These are phyloP conservation scores for Echinochloa phyllopogon DNA, from an alignment of 176 grass and related monocot genomes.

Conservation along the genomic window DNA sequence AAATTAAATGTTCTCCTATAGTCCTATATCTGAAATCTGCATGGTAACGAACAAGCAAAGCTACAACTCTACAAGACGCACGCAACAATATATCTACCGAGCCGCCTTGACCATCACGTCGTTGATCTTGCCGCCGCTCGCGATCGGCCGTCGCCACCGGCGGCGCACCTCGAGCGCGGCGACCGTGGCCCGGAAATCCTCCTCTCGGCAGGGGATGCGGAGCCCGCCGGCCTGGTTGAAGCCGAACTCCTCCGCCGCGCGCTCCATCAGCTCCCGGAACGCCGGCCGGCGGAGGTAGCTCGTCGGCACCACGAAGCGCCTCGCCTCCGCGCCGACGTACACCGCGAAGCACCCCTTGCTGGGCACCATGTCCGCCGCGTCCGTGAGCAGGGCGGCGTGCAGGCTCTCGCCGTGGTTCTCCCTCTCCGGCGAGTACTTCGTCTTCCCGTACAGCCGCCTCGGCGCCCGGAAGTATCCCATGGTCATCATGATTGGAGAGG, in stretches of 20 bases:
- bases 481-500: background rate
- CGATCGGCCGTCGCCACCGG: background rate
- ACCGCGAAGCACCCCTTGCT: conserved; percentile 58
- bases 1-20: background rate
- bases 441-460: background rate
- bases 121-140: background rate
- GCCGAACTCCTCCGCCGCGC: conserved; percentile 61
- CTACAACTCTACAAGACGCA: background rate
- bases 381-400: background rate
- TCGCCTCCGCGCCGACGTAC: conserved; percentile 53
- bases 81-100: background rate
- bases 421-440: background rate
- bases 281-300: conserved; percentile 44
- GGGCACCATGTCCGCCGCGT: conserved; percentile 5
- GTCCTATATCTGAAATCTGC: background rate
- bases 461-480: conserved; percentile 6
- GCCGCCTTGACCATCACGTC: background rate
- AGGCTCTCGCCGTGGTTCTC: background rate
- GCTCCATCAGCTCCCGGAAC: conserved; percentile 55
- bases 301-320: conserved; percentile 58
- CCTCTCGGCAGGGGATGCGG: conserved; percentile 52
- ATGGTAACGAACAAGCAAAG: background rate
- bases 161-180: background rate
- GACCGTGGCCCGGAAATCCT: conserved; percentile 47
- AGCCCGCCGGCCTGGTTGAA: conserved; percentile 52